Evolutionary conservation across 345 rosid genomes (phyloP), one percentile per base, ranked within the genome.

Genomic region (Pugionium dolabratum): DNA sequence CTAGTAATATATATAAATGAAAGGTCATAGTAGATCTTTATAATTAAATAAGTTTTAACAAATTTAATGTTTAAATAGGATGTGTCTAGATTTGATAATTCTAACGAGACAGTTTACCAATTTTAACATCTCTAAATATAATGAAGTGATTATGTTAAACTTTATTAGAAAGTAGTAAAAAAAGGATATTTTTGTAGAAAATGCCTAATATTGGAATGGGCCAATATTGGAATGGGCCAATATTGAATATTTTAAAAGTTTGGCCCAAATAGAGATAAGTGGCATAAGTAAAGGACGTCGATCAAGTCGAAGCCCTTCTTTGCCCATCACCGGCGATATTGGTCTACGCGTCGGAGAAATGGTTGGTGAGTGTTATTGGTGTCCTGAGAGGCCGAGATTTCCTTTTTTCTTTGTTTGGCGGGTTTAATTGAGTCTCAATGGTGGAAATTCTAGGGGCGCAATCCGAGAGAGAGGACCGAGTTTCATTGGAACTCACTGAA

Each of bases 401-500:
- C 18, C 18, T 18, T 18, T 18, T 18, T 18, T 1, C 6, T 0
- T 9, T 26, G 32, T 1, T 31, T 2, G 56, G 29, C 2, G 60
- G 28, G 10, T 18, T 33, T 9, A 33, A 41, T 44, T 34, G 61
- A 59, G 40, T 26, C 8, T 10, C 5, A 2, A 8, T 52, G 55
- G 56, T 36, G 51, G 39, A 59, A 59, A 26, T 45, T 11, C 0
- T 45, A 79, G 90, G 84, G 40, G 54, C 72, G 18, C 75, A 59
- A 69, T 37, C 79, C 1, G 93, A 87, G 63, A 83, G 81, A 74
- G 94, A 87, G 65, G 90, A 87, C 10, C 80, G 82, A 64, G 88
- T 83, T 7, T 83, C 90, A 0, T 60, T 93, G 77, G 98, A 93
- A 67, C 88, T 94, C 64, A 83, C 81, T 1, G 97, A 88, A 64